Percentiles rank a stretch among this genome's conserved stretches.
phyloP scores from a whole-genome alignment of 2,329 filamentous ascomycete species.

The Leptographium procerum region DNA sequence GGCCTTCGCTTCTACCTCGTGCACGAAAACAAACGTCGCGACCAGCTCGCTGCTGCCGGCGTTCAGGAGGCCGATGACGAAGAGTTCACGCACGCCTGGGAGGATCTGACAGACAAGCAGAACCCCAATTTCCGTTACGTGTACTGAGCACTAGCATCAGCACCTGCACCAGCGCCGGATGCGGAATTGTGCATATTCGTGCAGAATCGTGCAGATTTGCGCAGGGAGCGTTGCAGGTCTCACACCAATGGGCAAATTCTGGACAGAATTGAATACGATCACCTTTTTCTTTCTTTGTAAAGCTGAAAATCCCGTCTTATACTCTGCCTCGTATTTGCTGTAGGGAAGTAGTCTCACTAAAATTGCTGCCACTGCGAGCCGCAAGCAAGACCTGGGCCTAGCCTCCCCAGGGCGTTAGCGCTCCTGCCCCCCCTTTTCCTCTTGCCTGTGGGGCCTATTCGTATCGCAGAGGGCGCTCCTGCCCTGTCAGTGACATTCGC shows the following conservation, averaged over 20 bases:
- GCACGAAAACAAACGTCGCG: conserved; percentile 47
- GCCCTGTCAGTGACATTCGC: neutral
- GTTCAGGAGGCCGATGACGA: conserved; percentile 27
- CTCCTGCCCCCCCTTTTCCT: neutral
- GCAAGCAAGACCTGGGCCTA: neutral
- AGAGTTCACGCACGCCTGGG: conserved; percentile 41
- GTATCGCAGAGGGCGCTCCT: neutral
- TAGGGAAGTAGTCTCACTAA: too few species aligned
- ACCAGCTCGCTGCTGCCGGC: conserved; percentile 31
- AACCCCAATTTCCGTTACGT: conserved; percentile 51
- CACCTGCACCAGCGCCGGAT: too few species aligned
- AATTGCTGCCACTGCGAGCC: neutral
- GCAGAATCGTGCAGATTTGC: too few species aligned
- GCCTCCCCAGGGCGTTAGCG: neutral
- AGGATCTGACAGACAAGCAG: conserved; percentile 52
- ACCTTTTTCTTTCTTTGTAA: too few species aligned
- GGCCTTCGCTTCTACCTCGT: conserved; percentile 46
- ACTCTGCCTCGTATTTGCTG: too few species aligned
- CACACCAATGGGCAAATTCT: too few species aligned
- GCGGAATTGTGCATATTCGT: too few species aligned
- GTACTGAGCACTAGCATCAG: too few species aligned
- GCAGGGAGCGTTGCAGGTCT: too few species aligned
- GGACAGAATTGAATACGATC: too few species aligned
- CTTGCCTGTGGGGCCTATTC: neutral
- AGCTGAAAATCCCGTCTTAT: too few species aligned